phyloP scores from a whole-genome alignment of 1,284 basidiomycete genomes.

The Nidula niveotomentosa region DNA sequence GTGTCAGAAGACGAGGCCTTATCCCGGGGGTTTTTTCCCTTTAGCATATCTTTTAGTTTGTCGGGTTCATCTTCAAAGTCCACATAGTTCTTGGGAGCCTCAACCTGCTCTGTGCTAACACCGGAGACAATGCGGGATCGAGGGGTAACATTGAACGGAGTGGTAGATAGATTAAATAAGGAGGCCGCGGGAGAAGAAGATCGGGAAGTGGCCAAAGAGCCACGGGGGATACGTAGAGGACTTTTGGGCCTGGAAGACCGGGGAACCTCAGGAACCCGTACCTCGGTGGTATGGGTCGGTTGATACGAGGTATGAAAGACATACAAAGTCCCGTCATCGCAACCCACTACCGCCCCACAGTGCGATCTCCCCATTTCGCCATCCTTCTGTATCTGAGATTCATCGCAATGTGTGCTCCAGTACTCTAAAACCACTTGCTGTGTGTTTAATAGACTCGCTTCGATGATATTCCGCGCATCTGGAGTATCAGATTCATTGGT shows the following conservation, averaged over 20 bases:
- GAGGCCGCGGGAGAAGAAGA: conserved; percentile 28
- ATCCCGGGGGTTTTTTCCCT: conserved; percentile 37
- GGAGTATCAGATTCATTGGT: conserved; percentile 1
- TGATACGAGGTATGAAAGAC: conserved; percentile 18
- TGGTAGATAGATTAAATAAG: conserved; percentile 19
- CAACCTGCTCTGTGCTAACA: conserved; percentile 62
- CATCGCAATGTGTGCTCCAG: conserved; percentile 3
- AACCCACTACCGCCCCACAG: conserved; percentile 23
- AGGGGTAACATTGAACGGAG: conserved; percentile 35
- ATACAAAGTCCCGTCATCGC: conserved; percentile 34
- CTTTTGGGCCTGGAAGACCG: conserved; percentile 10
- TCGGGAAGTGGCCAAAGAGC: conserved; percentile 23
- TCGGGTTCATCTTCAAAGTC: conserved; percentile 79
- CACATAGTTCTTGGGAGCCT: conserved; percentile 73
- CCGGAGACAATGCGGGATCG: conserved; percentile 66
- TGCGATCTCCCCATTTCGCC: neutral
- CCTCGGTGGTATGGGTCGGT: conserved; percentile 5
- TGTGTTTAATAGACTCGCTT: conserved; percentile 17
- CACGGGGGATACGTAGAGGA: conserved; percentile 20
- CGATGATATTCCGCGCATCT: conserved; percentile 8
- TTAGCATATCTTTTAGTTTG: conserved; percentile 69
- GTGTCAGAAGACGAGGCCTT: conserved; percentile 11
- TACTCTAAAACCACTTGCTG: conserved; percentile 18
- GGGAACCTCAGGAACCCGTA: conserved; percentile 5
- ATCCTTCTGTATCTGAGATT: conserved; percentile 1